A percentile compares a stretch with the other conserved stretches of the same genome.
Evolutionary conservation across 106 monocot genomes (phyloP).

Genomic region (Narthecium ossifragum): DNA sequence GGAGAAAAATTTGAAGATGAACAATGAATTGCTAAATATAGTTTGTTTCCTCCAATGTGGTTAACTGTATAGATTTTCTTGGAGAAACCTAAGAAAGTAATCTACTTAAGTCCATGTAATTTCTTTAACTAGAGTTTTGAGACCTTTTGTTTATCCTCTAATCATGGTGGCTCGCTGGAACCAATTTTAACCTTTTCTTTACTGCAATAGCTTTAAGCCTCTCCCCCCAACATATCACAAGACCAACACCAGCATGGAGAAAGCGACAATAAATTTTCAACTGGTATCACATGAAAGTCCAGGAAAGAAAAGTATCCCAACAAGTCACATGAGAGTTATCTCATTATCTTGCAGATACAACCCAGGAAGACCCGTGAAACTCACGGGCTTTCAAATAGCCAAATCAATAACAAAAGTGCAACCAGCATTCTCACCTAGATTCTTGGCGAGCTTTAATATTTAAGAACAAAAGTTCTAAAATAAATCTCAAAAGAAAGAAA

Average conservation of each 20-base stretch:
- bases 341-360: background rate
- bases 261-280: slow-evolving; percentile 1
- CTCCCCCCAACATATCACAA: no score
- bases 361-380: background rate
- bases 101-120: no score
- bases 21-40: no score
- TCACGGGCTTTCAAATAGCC: background rate
- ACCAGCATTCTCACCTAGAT: background rate
- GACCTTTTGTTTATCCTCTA: no score
- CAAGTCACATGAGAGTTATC: slow-evolving; percentile 16
- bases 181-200: no score
- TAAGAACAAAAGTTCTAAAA: background rate
- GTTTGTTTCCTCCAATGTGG: no score
- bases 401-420: slow-evolving; percentile 1
- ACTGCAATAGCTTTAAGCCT: no score
- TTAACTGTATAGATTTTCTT: no score
- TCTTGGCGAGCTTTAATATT: background rate
- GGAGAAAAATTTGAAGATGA: no score
- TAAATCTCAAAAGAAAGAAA: background rate
- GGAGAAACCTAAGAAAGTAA: no score
- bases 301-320: slow-evolving; percentile 21
- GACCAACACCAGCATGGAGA: background rate
- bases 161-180: no score
- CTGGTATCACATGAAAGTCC: slow-evolving; percentile 55
- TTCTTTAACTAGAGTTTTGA: no score